Base-by-base conservation (phyloP, 495 filamentous ascomycete genomes). In the Aspergillus taichungensis region DNA sequence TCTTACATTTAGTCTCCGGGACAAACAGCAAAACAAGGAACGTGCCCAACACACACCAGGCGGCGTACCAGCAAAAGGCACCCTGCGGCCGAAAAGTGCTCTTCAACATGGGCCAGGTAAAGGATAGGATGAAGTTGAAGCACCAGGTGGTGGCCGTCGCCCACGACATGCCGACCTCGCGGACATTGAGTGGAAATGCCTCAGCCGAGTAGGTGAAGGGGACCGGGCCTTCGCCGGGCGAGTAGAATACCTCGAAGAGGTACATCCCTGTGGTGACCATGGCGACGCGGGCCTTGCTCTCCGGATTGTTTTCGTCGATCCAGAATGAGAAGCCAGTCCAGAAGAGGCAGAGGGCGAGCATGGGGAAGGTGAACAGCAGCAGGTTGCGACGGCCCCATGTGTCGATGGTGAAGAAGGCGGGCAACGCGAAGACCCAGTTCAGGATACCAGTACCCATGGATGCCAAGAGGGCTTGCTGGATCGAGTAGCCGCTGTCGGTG, bases 131-230 rank as follows among this genome's bases (percentile, higher is more conserved):
- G 45, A 75, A 74, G 35, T 72, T 73, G 45, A 73, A 73, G 40
- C 64, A 67, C 71, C 71, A 74, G 1, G 60, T 64, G n/a, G 69
- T 77, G 6, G 65, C 70, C 7, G 71, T 76, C 10, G 70, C 73
- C 66, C 76, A 80, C 0, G 75, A 72, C 83, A 87, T 87, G 8
- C 82, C 84, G 27, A 85, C 67, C 48, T 87, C 82, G 34, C 76
- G 76, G 40, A 83, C 77, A 27, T 80, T 66, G 30, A 77, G 46
- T 1, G 76, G 77, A 53, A 79, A 81, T 8, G 72, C 68, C 45
- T 82, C 78, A 2, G 79, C 76, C 3, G 72, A 75, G 53, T 82
- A 83, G 0, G 71, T 67, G 46, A 76, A 78, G 7, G 77, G 73
- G 0, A 81, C 73, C 0, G 75, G 76, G 1, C 78, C 78, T 51